Base-by-base conservation (phyloP, 176 grass and related monocot species). In the Areca catechu region DNA sequence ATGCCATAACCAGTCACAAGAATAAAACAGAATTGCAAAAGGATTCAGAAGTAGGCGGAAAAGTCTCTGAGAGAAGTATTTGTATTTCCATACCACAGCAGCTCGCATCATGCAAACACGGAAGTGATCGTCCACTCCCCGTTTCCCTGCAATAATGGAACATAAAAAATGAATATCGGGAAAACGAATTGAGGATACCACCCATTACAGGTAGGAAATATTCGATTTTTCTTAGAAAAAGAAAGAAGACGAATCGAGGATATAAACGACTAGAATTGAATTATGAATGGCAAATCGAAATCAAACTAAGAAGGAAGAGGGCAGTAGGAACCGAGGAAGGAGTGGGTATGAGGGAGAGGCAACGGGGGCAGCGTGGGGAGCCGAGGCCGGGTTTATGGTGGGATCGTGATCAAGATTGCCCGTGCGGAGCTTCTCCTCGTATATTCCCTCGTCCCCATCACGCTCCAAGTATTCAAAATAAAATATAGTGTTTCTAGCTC, bases 381-480 rank as follows among this genome's bases (percentile, higher is more conserved):
- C 93, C 84, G 7, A 92, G 81, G 67, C 93, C 93, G 87, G 93
- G 51, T 80, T 88, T 43, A 98, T 80, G 48, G 93, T 98, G 19
- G 93, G 87, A 59, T 98, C 93, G 50, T 78, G 87, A 58, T 98
- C 71, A 49, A 98, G 72, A 55, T 67, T 86, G 50, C 87, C 93
- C 49, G 67, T 89, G 5, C 84, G 93, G 22, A 92, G 84, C 78
- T 92, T 98, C 87, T 98, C 87, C 76, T 98, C 93, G 75, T 98
- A 98, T 20, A 98, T 76, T 98, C 78, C 58, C 84, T 79, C 3
- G 93, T 98, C 23, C 93, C 93, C 93, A 98, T 98, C 66, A 2
- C 49, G 21, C 49, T 24, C 50, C 34, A 12, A 43, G 34, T 10
- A 7, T 10, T 43, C 34, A 14, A 34, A 34, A 25, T 4, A 25